Base-by-base conservation (phyloP, 495 filamentous ascomycete genomes). In the Articulospora tetracladia region DNA sequence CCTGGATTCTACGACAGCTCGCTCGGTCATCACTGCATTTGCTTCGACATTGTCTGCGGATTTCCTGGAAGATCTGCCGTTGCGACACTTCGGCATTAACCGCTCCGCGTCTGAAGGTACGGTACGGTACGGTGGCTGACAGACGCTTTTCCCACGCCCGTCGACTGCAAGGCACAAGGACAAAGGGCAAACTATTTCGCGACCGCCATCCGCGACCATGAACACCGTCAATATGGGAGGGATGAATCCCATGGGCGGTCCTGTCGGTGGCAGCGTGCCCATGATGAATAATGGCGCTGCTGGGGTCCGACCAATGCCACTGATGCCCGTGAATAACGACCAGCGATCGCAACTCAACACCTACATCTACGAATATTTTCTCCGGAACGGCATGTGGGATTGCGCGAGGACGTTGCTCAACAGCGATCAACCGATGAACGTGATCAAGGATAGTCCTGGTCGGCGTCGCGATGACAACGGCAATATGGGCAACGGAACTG, bases 351-450 rank as follows among this genome's bases (percentile, higher is more conserved):
- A 59, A 60, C 85, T 98, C 27, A 95, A 98, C 75, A 96, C 92
- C 1, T 96, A 93, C 70, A 98, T 98, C 60, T 98, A 98, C 78
- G 92, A 97, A 66, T 97, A 98, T 71, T 92, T 98, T 58, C 73
- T 96, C 39, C 88, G 88, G 68, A 87, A 90, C 71, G 81, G 82
- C 54, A 87, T 95, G 79, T 87, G 83, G 66, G 88, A 92, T 53
- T 86, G 86, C 63, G 94, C 94, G 58, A 83, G 87, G 65, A 80
- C 85, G 19, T 76, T 97, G 39, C 72, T 90, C 49, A 79, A 83
- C 53, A 87, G 83, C 52, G 83, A 88, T 25, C 73, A 78, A 32
- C 70, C 76, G 3, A 72, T 87, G 34, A 83, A 83, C 34, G 71
- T 83, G 44, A 76, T 79, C 23, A 85, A 84, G 61, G 79, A 82